phyloP scores from a whole-genome alignment of 192 early-diverging fungal genomes.

The Pecoramyces ruminantium region DNA sequence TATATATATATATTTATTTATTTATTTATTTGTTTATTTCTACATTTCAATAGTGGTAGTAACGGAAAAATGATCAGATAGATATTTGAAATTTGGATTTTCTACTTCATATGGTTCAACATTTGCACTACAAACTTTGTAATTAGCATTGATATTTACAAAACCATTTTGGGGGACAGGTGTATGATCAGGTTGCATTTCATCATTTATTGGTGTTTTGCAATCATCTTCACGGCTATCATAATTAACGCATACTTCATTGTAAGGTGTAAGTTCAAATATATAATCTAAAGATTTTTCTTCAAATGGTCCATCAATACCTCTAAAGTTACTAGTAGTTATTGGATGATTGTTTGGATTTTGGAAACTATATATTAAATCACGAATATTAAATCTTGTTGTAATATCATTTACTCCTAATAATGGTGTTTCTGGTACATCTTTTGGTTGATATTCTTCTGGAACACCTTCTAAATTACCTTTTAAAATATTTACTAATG shows the following conservation, averaged over 20 bases:
- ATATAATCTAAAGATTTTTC: neutral
- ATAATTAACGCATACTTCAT: neutral
- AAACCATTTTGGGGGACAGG: neutral
- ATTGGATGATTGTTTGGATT: neutral
- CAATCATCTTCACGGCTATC: neutral
- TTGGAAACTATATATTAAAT: neutral
- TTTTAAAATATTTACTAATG: neutral
- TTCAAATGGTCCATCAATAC: neutral
- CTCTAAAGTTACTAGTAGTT: neutral
- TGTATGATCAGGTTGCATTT: neutral
- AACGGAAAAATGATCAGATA: neutral
- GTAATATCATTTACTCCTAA: neutral
- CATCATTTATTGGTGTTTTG: neutral
- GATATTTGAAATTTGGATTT: neutral
- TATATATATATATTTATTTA: no score
- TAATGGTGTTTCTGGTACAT: neutral
- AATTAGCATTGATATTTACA: neutral
- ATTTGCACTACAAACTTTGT: neutral
- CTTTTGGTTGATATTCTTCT: neutral
- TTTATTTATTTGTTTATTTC: neutral
- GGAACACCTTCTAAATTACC: neutral
- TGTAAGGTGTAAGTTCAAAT: neutral
- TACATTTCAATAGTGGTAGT: neutral
- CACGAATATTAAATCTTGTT: neutral
- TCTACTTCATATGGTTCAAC: neutral